phyloP scores from a whole-genome alignment of 306 rosid genomes.

The Vicia faba region DNA sequence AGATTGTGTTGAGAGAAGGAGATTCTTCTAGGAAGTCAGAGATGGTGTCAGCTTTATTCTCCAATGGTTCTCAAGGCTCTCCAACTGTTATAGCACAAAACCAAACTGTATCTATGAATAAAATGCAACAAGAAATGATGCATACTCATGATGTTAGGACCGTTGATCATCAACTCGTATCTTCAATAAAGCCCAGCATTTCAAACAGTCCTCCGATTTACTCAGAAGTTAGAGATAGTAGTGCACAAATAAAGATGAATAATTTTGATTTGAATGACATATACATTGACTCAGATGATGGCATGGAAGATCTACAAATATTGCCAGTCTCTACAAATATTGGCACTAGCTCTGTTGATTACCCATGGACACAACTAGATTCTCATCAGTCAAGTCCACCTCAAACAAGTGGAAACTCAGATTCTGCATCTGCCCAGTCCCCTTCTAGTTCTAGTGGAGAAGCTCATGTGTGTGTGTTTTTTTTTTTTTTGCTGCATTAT shows the following conservation, averaged over 20 bases:
- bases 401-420: constrained; percentile 90
- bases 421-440: constrained; percentile 90
- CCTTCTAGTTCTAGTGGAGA: constrained; percentile 95
- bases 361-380: constrained; percentile 66
- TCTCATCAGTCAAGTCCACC: constrained; percentile 96
- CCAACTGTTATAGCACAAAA: constrained; percentile 48
- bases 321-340: constrained; percentile 57
- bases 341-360: constrained; percentile 67
- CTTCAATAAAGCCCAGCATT: constrained; percentile 53
- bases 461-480: constrained; percentile 63
- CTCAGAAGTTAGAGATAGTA: constrained; percentile 66
- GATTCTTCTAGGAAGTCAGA: constrained; percentile 56
- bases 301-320: constrained; percentile 64
- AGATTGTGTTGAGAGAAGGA: constrained; percentile 54
- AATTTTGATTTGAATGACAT: constrained; percentile 79
- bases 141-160: constrained; percentile 47
- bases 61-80: constrained; percentile 64
- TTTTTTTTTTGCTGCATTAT: constrained; percentile 24
- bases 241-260: constrained; percentile 60
- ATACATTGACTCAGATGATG: constrained; percentile 84
- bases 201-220: constrained; percentile 63
- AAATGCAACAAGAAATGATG: constrained; percentile 48
- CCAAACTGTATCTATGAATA: constrained; percentile 41
- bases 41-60: constrained; percentile 49
- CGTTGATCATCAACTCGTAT: constrained; percentile 48